A percentile compares a stretch with the other conserved stretches of the same genome.
These are phyloP conservation scores for Clitoria ternatea DNA, from an alignment of 306 rosid species.

Conservation along the genomic window DNA sequence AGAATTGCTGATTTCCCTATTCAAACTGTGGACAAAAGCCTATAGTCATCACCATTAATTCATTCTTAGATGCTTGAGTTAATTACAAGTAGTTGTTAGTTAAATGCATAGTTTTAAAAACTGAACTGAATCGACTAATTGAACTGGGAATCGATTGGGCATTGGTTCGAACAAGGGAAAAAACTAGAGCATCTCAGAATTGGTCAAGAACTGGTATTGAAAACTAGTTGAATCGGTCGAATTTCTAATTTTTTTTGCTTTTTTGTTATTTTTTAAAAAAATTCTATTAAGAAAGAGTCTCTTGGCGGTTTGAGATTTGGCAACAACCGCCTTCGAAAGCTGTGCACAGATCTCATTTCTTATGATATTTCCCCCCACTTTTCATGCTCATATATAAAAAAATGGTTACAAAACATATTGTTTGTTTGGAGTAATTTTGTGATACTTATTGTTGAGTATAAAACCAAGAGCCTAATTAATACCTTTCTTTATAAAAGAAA, in stretches of 20 bases:
- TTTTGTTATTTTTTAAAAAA: too few species aligned
- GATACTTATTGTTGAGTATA: not conserved
- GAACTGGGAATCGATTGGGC: too few species aligned
- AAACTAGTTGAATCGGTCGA: too few species aligned
- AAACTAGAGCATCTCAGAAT: too few species aligned
- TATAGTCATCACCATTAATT: not conserved
- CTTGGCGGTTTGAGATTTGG: not conserved
- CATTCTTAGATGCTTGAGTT: not conserved
- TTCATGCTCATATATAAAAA: not conserved
- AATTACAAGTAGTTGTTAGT: not conserved
- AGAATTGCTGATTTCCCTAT: not conserved
- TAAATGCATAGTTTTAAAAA: too few species aligned
- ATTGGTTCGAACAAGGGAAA: too few species aligned
- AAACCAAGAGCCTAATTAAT: not conserved
- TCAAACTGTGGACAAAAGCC: not conserved
- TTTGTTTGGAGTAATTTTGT: not conserved
- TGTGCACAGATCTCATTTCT: not conserved
- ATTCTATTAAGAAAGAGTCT: not conserved
- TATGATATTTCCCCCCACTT: not conserved
- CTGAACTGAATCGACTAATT: too few species aligned
- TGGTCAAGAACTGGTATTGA: too few species aligned
- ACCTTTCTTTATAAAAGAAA: not conserved
- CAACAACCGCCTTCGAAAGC: not conserved
- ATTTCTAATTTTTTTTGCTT: too few species aligned
- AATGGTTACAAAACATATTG: not conserved